Evolutionary conservation across 208 protist species (phyloP), one percentile per base, ranked within the genome.

Genomic region (Crithidia bombi): DNA sequence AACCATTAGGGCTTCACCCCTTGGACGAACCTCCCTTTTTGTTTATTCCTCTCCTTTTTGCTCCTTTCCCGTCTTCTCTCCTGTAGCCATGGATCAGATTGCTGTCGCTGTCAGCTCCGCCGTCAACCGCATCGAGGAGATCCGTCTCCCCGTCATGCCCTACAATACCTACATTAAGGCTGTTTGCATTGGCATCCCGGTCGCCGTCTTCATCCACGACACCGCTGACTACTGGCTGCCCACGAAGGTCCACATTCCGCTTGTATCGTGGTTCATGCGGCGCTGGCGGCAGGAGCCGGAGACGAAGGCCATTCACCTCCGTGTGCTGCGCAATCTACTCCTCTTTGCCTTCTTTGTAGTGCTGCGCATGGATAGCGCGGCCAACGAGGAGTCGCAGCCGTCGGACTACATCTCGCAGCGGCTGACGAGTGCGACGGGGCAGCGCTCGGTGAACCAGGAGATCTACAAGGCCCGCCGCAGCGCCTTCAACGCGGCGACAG

Each of bases 131-230:
- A 57, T 92, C 3, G 91, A 96, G 78, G 73, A 90, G 46, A 32
- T 93, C 32, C 75, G 77, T 9, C 54, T 94, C 39, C 86, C 88
- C 2, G 38, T 83, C 25, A 28, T 93, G 36, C 83, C 82, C 21
- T 82, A 81, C 63, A 81, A 72, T 28, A 80, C 69, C n/a, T 83
- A 85, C 64, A 71, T 86, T 50, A 83, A 88, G 58, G 65, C 85
- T 12, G 81, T 89, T 23, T 77, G 71, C 28, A 64, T 92, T 43
- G 89, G 85, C 51, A 82, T 96, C 43, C 89, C 91, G 14, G 5
- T 96, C 49, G 81, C 85, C 12, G 89, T 96, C 33, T 69, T 96
- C 4, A 69, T 83, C 2, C 89, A 96, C 71, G 87, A 94, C 71
- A 91, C 85, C n/a, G 52, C 91, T 3, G 68, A 87, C 25, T 74